Evolutionary conservation across 2,329 filamentous ascomycete species (phyloP), one percentile per base, ranked within the genome.

Genomic region (Aspergillus nomiae): DNA sequence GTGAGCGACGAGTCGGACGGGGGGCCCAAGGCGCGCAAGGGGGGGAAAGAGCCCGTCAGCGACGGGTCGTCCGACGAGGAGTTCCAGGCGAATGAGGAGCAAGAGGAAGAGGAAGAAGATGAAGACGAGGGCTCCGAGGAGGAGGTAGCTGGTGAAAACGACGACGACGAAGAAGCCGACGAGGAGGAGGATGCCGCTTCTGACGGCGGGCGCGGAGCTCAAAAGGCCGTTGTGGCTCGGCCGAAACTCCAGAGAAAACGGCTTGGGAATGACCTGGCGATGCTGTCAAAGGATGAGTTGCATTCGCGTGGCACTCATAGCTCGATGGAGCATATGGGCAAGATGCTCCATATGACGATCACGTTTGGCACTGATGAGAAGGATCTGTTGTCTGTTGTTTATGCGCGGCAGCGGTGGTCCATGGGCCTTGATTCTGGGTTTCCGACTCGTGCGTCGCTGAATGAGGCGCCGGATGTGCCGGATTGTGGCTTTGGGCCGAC

Each of bases 321-420:
- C 48, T 70, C 76, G 12, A 66, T 70, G 26, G 72, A 76, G 19
- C 76, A 77, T 62, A 70, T 75, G 32, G 75, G 74, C 2, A 84
- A 84, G 67, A 72, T 77, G 50, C 74, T 78, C n/a, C 78, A 83
- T 58, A 70, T 84, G 62, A 80, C 79, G 63, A 74, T 82, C 58
- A 77, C 83, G 1, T 87, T 85, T 73, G 86, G 86, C 5, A 78
- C 82, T 3, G 80, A 78, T 30, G 70, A 78, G 16, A 78, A 82
- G 21, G 85, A 87, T 63, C 69, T 85, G n/a, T 73, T 78, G 21
- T 78, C 82, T 11, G 73, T 84, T 5, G 62, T 85, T 8, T 75
- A 78, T 65, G 80, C 82, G 19, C 78, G 83, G 59, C 81, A 85
- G 60, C 77, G 78, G 55, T 89, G 86, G 86, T 71, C 64, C 32